Percentiles rank a stretch among this genome's conserved stretches.
phyloP scores from a whole-genome alignment of 75 land plant species.

The Cupressus sempervirens region DNA sequence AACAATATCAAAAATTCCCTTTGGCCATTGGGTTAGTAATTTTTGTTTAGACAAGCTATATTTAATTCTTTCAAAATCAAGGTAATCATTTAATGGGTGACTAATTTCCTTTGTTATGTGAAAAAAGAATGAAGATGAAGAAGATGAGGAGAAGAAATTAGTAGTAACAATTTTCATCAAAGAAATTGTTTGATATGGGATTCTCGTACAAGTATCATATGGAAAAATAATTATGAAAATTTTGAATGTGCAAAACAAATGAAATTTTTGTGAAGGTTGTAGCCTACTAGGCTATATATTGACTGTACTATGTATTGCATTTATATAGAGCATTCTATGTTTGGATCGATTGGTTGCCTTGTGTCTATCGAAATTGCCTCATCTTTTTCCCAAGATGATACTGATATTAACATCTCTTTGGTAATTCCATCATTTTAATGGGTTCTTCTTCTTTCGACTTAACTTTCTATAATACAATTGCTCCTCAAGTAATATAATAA shows the following conservation, averaged over 20 bases:
- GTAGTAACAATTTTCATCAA: slow-evolving; percentile 37
- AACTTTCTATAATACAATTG: too few species aligned
- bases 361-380: too few species aligned
- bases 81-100: too few species aligned
- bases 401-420: too few species aligned
- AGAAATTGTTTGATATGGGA: slow-evolving; percentile 50
- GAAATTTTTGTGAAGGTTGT: slow-evolving; percentile 18
- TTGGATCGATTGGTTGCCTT: too few species aligned
- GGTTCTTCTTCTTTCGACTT: too few species aligned
- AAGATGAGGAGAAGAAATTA: slow-evolving; percentile 8
- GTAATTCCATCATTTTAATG: too few species aligned
- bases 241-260: slow-evolving; percentile 48
- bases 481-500: too few species aligned
- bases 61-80: neutral
- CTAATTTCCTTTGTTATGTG: neutral
- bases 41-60: neutral
- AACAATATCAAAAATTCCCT: neutral
- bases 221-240: slow-evolving; percentile 71
- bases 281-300: too few species aligned
- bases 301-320: too few species aligned
- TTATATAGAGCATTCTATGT: too few species aligned
- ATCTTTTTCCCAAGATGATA: too few species aligned
- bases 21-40: neutral
- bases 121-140: slow-evolving; percentile 21
- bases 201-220: slow-evolving; percentile 47